These are phyloP conservation scores for Capsella bursapastoris DNA, from an alignment of 345 rosid genomes.

Conservation along the genomic window DNA sequence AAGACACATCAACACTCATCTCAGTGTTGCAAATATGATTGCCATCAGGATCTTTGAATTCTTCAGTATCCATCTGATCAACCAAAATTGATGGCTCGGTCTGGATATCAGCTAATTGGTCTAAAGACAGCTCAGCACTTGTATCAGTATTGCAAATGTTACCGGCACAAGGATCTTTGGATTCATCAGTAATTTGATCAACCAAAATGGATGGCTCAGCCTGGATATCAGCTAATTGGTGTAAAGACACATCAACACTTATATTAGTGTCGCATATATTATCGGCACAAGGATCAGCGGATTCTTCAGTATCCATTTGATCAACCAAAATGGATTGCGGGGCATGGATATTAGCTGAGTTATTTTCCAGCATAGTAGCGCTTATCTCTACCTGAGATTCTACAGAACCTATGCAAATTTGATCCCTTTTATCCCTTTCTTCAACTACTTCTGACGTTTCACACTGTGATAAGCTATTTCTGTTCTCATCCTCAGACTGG, in stretches of 20 bases:
- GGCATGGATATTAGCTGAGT: constrained; percentile 14
- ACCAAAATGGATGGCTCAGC: neutral
- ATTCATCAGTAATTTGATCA: constrained; percentile 28
- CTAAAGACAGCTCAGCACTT: constrained; percentile 4
- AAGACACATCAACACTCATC: neutral
- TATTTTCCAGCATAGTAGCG: constrained; percentile 1
- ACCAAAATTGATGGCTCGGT: constrained; percentile 1
- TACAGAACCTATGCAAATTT: neutral
- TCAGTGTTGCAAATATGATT: neutral
- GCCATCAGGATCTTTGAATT: constrained; percentile 14
- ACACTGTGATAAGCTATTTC: constrained; percentile 2
- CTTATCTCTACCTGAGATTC: constrained; percentile 10
- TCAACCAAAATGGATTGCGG: constrained; percentile 18
- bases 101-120: constrained; percentile 13
- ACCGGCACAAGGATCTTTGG: constrained; percentile 9
- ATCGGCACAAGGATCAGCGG: neutral
- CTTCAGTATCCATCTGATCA: constrained; percentile 30
- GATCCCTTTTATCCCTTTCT: constrained; percentile 7
- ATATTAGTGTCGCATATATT: neutral
- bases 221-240: constrained; percentile 8
- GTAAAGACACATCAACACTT: constrained; percentile 3
- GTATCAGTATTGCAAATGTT: neutral
- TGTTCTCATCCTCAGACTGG: constrained; percentile 30
- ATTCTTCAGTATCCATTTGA: constrained; percentile 26
- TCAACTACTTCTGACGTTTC: constrained; percentile 21